Base-by-base conservation (phyloP, 371 early-diverging fungal genomes). In the Lichtheimia hyalospora region DNA sequence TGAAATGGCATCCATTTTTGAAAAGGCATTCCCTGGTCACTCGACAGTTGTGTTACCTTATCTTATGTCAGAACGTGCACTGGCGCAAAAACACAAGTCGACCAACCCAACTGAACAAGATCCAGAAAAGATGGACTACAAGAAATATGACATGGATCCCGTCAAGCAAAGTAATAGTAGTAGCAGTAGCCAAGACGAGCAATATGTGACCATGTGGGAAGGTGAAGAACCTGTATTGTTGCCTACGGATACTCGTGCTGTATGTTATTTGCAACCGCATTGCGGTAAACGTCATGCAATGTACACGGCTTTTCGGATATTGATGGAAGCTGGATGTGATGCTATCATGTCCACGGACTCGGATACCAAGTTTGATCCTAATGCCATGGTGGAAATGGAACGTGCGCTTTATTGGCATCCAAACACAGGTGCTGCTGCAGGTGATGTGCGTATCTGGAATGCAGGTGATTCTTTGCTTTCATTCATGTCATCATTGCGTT, bases 361-460 rank as follows among this genome's bases (percentile, higher is more conserved):
- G 3, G 88, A 88, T 66, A 88, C 88, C 3, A 70, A 71, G 28
- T 83, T 88, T 42, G 84, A 88, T 49, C 74, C 82, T 4, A 51
- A 67, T 13, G 84, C 84, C 7, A 58, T 73, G 46, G 43, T 71
- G 51, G 84, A 86, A 34, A 64, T 85, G 43, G 86, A 79, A 34
- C 65, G 71, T 8, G 84, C 83, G 0, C 49, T 85, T 10, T 71
- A 80, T 50, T 82, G 81, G 72, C 79, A 75, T 13, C 71, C 71
- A 0, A 66, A 79, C 12, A 67, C 83, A 21, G 88, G 87, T 15
- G 87, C 88, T 1, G 83, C 81, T 0, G 84, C 88, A 8, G 88
- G 88, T 5, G 84, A 88, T 60, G 86, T 86, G 0, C 71, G 84
- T 28, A 88, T 88, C 41, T 85, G 82, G 76, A 88, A 88, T 49